Evolutionary conservation across 495 filamentous ascomycete genomes (phyloP), one percentile per base, ranked within the genome.

Genomic region (Clohesyomyces aquaticus): DNA sequence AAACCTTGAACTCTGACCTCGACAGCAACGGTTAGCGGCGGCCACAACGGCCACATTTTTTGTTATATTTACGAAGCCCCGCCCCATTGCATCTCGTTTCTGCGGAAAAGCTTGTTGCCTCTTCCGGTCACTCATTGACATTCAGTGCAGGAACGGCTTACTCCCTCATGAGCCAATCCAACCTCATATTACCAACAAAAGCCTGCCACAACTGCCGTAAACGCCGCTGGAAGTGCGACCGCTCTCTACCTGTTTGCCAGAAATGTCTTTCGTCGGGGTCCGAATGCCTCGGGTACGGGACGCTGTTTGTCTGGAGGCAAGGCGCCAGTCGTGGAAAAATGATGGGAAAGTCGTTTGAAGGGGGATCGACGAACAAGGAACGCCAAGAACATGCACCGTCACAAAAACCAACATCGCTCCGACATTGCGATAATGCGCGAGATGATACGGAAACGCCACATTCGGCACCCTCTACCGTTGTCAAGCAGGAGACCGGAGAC

Each of bases 301-400:
- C 75, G 55, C 70, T 73, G 12, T 61, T 77, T 18, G 68, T 77
- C 26, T 77, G 76, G 76, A 74, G 75, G 47, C 70, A 71, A 28
- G 75, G 75, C 22, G 76, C 75, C 18, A 74, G 73, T 46, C 61
- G 75, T n/a, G 76, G 76, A 21, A 77, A 77, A 65, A 76, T 77
- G 75, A 77, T 77, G 76, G 76, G 76, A 22, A 77, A 73, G 56
- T 73, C 74, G 28, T 77, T 71, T 57, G 52, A 60, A 25, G 67
- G 63, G 45, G 8, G 3, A 19, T 22, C 12, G 26, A 19, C 51
- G 41, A 60, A 32, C 43, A 41, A 22, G 35, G 28, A 63, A 49
- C 16, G 48, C 45, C 65, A 68, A 52, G 55, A 4, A 46, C 62
- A 51, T 23, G 2, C 19, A 19, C 32, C 23, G 48, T 21, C n/a